Percentiles rank a stretch among this genome's conserved stretches.
Conservation (phyloP, 495 filamentous ascomycete genomes). For the Aspergillus diversus region DNA sequence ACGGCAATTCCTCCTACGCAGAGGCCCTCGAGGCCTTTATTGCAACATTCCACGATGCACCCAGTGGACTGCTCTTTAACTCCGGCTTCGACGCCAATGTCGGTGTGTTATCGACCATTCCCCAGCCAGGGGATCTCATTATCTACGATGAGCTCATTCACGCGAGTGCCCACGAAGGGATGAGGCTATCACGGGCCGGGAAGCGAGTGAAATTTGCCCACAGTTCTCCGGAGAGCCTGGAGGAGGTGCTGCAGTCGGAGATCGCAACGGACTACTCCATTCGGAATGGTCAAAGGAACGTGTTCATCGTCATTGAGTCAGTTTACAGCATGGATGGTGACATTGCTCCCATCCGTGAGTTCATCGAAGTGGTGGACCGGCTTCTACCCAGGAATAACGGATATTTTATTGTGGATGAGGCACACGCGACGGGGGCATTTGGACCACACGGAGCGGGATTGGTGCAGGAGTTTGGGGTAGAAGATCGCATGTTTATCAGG, state of each 20-base stretch:
- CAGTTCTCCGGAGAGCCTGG: slow-evolving; percentile 55
- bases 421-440: slow-evolving; percentile 71
- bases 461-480: slow-evolving; percentile 67
- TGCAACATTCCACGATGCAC: slow-evolving; percentile 67
- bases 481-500: slow-evolving; percentile 67
- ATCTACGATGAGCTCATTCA: slow-evolving; percentile 77
- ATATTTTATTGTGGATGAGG: slow-evolving; percentile 78
- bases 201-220: slow-evolving; percentile 60
- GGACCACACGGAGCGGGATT: slow-evolving; percentile 67
- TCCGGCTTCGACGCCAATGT: slow-evolving; percentile 80
- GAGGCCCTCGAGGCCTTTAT: slow-evolving; percentile 67
- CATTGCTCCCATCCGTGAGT: slow-evolving; percentile 62
- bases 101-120: slow-evolving; percentile 67
- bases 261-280: slow-evolving; percentile 35
- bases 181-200: slow-evolving; percentile 64
- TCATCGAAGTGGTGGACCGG: slow-evolving; percentile 59
- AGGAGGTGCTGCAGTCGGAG: slow-evolving; percentile 41
- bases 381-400: slow-evolving; percentile 61
- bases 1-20: slow-evolving; percentile 70
- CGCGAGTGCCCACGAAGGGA: slow-evolving; percentile 78
- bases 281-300: slow-evolving; percentile 38
- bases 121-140: slow-evolving; percentile 69
- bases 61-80: slow-evolving; percentile 70
- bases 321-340: slow-evolving; percentile 91
- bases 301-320: slow-evolving; percentile 71